These are phyloP conservation scores for Pyrenophora teres DNA, from an alignment of 2,329 filamentous ascomycete species.

Conservation along the genomic window DNA sequence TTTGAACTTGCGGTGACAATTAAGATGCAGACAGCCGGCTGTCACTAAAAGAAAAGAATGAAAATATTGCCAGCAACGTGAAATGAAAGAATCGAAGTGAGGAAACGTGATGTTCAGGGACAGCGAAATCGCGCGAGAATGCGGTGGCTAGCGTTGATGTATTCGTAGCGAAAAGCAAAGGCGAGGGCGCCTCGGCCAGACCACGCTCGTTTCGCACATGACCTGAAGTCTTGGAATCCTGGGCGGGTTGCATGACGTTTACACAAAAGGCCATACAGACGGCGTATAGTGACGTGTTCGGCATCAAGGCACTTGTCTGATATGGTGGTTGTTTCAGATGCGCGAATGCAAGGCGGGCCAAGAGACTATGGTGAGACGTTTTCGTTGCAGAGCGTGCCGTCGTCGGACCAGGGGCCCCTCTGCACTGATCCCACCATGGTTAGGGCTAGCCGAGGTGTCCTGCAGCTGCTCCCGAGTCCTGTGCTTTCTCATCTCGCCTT, in stretches of 20 bases:
- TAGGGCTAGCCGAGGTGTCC: not conserved
- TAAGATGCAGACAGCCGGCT: slow-evolving; percentile 28
- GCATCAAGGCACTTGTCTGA: slow-evolving; percentile 15
- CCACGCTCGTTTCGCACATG: slow-evolving; percentile 29
- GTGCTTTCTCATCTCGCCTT: not conserved
- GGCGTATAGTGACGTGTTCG: slow-evolving; percentile 15
- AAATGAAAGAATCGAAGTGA: slow-evolving; percentile 7
- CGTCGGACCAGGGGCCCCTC: not conserved
- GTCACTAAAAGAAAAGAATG: slow-evolving; percentile 12
- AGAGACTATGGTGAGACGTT: slow-evolving; percentile 31
- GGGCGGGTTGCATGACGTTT: slow-evolving; percentile 25
- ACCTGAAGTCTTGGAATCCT: slow-evolving; percentile 19
- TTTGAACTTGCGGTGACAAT: slow-evolving; percentile 1
- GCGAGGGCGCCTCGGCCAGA: slow-evolving; percentile 30
- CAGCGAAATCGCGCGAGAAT: slow-evolving; percentile 14
- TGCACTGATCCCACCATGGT: not conserved
- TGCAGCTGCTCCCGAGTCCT: not conserved
- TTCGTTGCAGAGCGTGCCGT: slow-evolving; percentile 17
- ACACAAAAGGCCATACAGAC: slow-evolving; percentile 23
- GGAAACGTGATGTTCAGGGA: slow-evolving; percentile 15
- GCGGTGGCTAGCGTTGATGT: slow-evolving; percentile 22
- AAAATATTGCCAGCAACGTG: slow-evolving; percentile 17
- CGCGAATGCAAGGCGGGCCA: slow-evolving; percentile 28
- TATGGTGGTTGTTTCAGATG: slow-evolving; percentile 28
- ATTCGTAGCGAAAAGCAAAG: slow-evolving; percentile 12